Evolutionary conservation across 495 filamentous ascomycete genomes (phyloP).

Genomic region (Glutinoglossum americanum): DNA sequence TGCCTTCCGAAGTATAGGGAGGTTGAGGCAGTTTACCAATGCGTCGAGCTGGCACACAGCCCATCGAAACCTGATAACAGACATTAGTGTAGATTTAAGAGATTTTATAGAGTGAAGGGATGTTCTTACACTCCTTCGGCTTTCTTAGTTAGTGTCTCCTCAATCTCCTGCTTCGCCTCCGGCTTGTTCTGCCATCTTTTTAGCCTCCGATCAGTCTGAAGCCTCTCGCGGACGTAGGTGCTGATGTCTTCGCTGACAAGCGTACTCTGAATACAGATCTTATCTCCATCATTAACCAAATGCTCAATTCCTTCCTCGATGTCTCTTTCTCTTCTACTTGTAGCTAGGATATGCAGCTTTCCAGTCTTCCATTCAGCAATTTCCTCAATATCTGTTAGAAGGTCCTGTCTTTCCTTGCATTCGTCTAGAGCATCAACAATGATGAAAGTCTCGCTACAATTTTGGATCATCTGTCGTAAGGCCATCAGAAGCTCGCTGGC

Average conservation of each 20-base stretch:
- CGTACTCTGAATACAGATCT: neutral
- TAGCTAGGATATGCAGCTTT: conserved; percentile 6
- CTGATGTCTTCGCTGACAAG: neutral
- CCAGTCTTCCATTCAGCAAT: conserved; percentile 4
- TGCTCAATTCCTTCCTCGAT: conserved; percentile 5
- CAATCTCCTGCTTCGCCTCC: conserved; percentile 4
- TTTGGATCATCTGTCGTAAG: neutral
- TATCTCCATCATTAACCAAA: neutral
- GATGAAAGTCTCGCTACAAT: conserved; percentile 5
- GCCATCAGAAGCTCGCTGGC: conserved; percentile 5
- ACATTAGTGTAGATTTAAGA: neutral
- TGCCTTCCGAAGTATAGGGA: conserved; percentile 6
- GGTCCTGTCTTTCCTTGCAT: conserved; percentile 6
- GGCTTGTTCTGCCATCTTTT: neutral
- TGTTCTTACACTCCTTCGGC: conserved; percentile 11
- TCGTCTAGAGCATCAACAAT: conserved; percentile 13
- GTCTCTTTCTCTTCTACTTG: conserved; percentile 8
- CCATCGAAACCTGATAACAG: conserved; percentile 10
- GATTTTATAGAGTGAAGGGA: neutral
- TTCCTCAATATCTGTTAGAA: neutral
- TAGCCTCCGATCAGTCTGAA: neutral
- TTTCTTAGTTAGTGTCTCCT: conserved; percentile 6
- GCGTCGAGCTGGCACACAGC: conserved; percentile 11
- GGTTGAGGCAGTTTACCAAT: conserved; percentile 5
- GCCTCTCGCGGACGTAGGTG: neutral